Evolutionary conservation across 306 rosid genomes (phyloP).

Genomic region (Begonia masoniana): DNA sequence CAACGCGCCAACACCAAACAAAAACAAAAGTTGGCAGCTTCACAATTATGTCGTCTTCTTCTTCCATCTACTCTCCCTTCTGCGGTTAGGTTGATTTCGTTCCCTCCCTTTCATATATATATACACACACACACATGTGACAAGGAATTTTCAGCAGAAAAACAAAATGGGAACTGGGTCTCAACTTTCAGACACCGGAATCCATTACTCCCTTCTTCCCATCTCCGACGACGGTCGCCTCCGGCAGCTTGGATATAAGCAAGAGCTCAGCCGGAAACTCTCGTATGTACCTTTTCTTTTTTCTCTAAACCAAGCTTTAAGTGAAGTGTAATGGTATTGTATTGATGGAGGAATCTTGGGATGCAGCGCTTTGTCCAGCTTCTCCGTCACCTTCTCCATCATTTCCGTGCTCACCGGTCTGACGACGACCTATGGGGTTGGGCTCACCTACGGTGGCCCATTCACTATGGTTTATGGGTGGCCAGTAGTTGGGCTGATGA

Average conservation of each 20-base stretch:
- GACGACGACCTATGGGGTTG: slow-evolving; percentile 17
- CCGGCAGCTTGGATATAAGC: slow-evolving; percentile 35
- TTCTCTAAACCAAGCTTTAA: background rate
- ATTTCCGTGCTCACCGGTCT: slow-evolving; percentile 29
- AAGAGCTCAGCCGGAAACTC: slow-evolving; percentile 30
- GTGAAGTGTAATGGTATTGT: too few relatives aligned
- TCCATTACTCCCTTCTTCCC: slow-evolving; percentile 9
- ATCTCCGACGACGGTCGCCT: slow-evolving; percentile 17
- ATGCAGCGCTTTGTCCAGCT: slow-evolving; percentile 25
- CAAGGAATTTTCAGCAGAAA: slow-evolving; percentile 3
- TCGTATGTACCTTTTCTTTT: slow-evolving; percentile 11
- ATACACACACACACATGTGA: too few relatives aligned
- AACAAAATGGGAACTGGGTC: background rate
- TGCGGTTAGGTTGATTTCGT: background rate
- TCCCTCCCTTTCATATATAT: too few relatives aligned
- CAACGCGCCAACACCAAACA: too few relatives aligned
- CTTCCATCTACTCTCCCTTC: too few relatives aligned
- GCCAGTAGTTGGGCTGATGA: slow-evolving; percentile 24
- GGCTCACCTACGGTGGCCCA: slow-evolving; percentile 27
- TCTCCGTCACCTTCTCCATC: slow-evolving; percentile 31
- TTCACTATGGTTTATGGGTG: slow-evolving; percentile 30
- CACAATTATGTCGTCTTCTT: too few relatives aligned
- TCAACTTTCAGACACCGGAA: background rate
- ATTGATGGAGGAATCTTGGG: background rate
- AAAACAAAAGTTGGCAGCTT: too few relatives aligned